A percentile compares a stretch with the other conserved stretches of the same genome.
Conservation (phyloP, 2,329 filamentous ascomycete genomes). For the Sarocladiaceae sp. region DNA sequence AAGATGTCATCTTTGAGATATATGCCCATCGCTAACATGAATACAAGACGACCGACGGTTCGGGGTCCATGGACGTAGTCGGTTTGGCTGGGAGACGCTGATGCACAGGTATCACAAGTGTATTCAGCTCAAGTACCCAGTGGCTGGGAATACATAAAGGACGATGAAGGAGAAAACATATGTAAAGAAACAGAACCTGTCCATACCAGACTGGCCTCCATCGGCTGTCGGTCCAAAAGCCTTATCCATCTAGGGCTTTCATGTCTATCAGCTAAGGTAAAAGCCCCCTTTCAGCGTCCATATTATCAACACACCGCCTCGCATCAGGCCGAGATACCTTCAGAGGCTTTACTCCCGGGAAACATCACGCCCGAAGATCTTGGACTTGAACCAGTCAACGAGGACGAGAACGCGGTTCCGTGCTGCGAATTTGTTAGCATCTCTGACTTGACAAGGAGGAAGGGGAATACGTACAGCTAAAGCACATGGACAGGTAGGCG, state of each 20-base stretch:
- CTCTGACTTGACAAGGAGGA: slow-evolving; percentile 11
- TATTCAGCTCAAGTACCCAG: slow-evolving; percentile 2
- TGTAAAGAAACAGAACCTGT: not conserved
- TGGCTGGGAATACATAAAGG: not conserved
- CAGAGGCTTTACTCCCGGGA: slow-evolving; percentile 61
- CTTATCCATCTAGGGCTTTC: not conserved
- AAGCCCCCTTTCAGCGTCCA: too few relatives aligned
- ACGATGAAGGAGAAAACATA: not conserved
- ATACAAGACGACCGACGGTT: too few relatives aligned
- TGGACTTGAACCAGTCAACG: slow-evolving; percentile 95
- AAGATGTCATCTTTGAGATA: too few relatives aligned
- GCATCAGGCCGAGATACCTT: not conserved
- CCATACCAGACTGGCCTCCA: slow-evolving; percentile 5
- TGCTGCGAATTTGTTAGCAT: slow-evolving; percentile 42
- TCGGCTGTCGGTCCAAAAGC: slow-evolving; percentile 5
- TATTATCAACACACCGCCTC: slow-evolving; percentile 3
- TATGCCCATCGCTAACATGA: too few relatives aligned
- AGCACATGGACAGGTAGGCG: slow-evolving; percentile 99
- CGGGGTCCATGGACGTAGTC: too few relatives aligned
- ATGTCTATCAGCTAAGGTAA: not conserved
- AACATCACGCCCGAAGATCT: slow-evolving; percentile 92
- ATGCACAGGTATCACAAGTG: slow-evolving; percentile 3
- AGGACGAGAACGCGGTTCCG: slow-evolving; percentile 91
- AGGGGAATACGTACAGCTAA: slow-evolving; percentile 72
- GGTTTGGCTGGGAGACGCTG: too few relatives aligned